These are phyloP conservation scores for Skeletonema potamos DNA, from an alignment of 108 stramenopile species.

Conservation along the genomic window DNA sequence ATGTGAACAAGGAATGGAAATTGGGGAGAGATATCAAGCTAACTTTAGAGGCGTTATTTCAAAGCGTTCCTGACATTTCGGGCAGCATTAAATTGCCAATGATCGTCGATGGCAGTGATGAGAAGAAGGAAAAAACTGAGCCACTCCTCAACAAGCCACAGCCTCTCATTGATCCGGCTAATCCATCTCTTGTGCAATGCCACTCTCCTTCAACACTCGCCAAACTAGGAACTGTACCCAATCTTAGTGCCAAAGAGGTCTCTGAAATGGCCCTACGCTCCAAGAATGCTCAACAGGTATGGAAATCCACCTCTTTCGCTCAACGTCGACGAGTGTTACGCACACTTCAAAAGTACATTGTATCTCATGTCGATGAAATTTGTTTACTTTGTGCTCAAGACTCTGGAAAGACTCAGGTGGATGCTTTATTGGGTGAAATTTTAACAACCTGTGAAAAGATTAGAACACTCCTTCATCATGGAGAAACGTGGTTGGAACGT, in stretches of 20 bases:
- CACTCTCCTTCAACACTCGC: constrained; percentile 90
- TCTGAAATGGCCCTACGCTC: constrained; percentile 73
- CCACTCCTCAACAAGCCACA: constrained; percentile 4
- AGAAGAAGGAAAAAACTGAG: background rate
- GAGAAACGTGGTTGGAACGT: constrained; percentile 84
- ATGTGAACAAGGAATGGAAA: constrained; percentile 37
- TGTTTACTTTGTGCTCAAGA: constrained; percentile 84
- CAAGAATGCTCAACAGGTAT: constrained; percentile 82
- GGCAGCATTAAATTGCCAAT: background rate
- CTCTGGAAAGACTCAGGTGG: constrained; percentile 90
- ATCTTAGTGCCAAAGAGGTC: constrained; percentile 81
- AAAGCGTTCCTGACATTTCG: constrained; percentile 35
- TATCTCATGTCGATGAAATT: constrained; percentile 87
- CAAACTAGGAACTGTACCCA: constrained; percentile 79
- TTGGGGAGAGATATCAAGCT: constrained; percentile 40
- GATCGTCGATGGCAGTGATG: background rate
- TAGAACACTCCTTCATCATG: constrained; percentile 82
- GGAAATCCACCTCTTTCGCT: constrained; percentile 87
- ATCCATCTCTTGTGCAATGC: constrained; percentile 79
- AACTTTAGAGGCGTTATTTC: constrained; percentile 30
- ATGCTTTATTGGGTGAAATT: constrained; percentile 96
- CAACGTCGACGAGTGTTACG: constrained; percentile 90
- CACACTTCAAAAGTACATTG: constrained; percentile 91
- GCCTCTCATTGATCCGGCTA: constrained; percentile 45
- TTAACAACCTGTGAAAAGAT: constrained; percentile 97